These are phyloP conservation scores for Trichoderma sp. DNA, from an alignment of 2,329 filamentous ascomycete genomes.

Conservation along the genomic window DNA sequence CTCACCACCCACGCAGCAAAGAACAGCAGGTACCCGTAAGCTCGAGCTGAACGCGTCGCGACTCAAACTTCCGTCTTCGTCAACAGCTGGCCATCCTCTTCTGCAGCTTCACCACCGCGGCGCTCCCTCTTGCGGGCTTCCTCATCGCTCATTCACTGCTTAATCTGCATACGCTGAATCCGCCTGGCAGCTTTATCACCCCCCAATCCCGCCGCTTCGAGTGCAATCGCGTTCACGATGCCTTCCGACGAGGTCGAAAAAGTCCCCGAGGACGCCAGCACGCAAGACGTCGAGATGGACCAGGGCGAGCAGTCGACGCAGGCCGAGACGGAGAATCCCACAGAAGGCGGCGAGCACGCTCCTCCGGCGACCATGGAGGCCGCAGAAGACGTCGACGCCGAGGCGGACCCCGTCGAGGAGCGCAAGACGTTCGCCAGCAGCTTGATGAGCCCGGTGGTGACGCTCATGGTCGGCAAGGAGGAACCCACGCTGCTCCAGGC, in stretches of 20 bases:
- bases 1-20: background rate
- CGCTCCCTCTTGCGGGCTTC: background rate
- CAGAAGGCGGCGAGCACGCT: constrained; percentile 42
- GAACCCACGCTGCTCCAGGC: constrained; percentile 70
- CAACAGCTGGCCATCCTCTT: background rate
- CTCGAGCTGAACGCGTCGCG: constrained; percentile 8
- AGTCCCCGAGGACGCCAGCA: constrained; percentile 30
- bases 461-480: constrained; percentile 64
- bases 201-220: background rate
- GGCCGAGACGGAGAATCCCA: constrained; percentile 37
- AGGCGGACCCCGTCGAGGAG: constrained; percentile 41
- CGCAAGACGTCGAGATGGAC: constrained; percentile 46
- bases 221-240: constrained; percentile 33
- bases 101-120: background rate
- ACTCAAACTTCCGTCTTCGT: background rate
- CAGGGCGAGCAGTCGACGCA: constrained; percentile 34
- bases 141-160: background rate
- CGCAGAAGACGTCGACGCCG: constrained; percentile 39
- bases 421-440: constrained; percentile 58
- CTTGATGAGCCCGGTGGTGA: constrained; percentile 69
- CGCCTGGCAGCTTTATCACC: background rate
- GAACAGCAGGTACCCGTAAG: background rate
- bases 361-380: constrained; percentile 45
- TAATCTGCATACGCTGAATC: no score
- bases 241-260: constrained; percentile 35